These are phyloP conservation scores for Candida ficus DNA, from an alignment of 805 yeast genomes.

Conservation along the genomic window DNA sequence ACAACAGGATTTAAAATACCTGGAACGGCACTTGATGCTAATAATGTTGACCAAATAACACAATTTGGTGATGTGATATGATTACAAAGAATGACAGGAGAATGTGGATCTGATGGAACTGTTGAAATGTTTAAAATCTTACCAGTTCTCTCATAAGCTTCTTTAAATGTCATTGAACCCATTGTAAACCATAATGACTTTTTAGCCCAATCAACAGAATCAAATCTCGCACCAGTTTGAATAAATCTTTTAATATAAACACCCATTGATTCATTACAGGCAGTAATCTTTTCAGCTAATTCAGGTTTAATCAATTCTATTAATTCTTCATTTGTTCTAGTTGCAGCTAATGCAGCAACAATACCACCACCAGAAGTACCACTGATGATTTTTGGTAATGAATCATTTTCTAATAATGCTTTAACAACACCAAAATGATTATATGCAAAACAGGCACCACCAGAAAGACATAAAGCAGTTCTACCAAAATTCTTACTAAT, in stretches of 20 bases:
- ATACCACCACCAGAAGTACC: slow-evolving; percentile 84
- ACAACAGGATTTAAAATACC: slow-evolving; percentile 79
- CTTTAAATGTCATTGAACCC: slow-evolving; percentile 69
- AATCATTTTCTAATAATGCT: slow-evolving; percentile 62
- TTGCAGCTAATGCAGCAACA: slow-evolving; percentile 66
- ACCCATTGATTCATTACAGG: slow-evolving; percentile 59
- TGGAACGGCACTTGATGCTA: slow-evolving; percentile 81
- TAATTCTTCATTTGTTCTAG: slow-evolving; percentile 66
- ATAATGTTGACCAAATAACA: slow-evolving; percentile 71
- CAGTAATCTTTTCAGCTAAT: slow-evolving; percentile 58
- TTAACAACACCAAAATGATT: slow-evolving; percentile 74
- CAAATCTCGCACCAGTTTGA: slow-evolving; percentile 75
- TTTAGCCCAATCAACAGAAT: slow-evolving; percentile 68
- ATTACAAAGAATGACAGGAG: slow-evolving; percentile 75
- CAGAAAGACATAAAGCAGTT: slow-evolving; percentile 66
- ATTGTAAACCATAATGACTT: slow-evolving; percentile 64
- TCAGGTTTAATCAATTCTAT: slow-evolving; percentile 47
- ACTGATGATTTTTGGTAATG: slow-evolving; percentile 61
- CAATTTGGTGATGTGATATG: slow-evolving; percentile 75
- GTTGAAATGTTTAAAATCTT: slow-evolving; percentile 67
- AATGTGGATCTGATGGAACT: slow-evolving; percentile 77
- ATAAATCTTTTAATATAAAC: slow-evolving; percentile 62
- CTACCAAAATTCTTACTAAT: slow-evolving; percentile 63
- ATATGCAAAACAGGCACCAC: slow-evolving; percentile 78
- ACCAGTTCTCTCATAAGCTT: slow-evolving; percentile 65